Base-by-base conservation (phyloP, 345 rosid species). In the Rhizophora apiculata region DNA sequence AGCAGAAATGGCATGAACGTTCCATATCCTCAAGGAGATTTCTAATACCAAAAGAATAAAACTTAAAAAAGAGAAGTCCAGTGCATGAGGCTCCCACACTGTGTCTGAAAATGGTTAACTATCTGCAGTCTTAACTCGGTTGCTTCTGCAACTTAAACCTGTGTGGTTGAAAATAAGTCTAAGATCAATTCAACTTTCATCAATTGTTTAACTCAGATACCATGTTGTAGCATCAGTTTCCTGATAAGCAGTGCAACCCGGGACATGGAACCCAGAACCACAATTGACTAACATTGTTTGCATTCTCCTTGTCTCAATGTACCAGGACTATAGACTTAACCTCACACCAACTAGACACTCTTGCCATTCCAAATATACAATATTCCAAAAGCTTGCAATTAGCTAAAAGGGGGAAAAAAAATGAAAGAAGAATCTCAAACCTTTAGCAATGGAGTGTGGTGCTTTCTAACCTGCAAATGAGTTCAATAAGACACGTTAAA, bases 381-480 rank as follows among this genome's bases (percentile, higher is more conserved):
- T 56, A 24, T 11, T 56, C 26, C 60, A 1, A 27, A 24, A 56
- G 24, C 60, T 43, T 13, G 18, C 60, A 21, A 24, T 10, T 56
- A 56, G 29, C 6, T 9, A 56, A 36, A 64, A 51, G 32, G 54
- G 5, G 15, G 4, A 3, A 29, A 61, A 0, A 15, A 3, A 30
- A 62, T 0, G 6, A 67, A 65, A 52, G 76, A 59, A 54, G 36
- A 68, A 36, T 56, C 5, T n/a, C 66, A n/a, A 57, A 77, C 80
- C 80, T 77, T 77, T 65, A 77, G 21, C 19, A 77, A 37, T 4
- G 80, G 76, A 46, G 80, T 77, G 8, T 77, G 80, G 48, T 22
- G 76, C 73, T 77, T 72, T 59, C 36, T 76, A 31, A 77, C 76
- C 80, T 77, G 80, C 37, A 68, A 68, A 56, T 62, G 6, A 48